Evolutionary conservation across 1,284 basidiomycete species (phyloP).

Genomic region (Fomes fomentarius): DNA sequence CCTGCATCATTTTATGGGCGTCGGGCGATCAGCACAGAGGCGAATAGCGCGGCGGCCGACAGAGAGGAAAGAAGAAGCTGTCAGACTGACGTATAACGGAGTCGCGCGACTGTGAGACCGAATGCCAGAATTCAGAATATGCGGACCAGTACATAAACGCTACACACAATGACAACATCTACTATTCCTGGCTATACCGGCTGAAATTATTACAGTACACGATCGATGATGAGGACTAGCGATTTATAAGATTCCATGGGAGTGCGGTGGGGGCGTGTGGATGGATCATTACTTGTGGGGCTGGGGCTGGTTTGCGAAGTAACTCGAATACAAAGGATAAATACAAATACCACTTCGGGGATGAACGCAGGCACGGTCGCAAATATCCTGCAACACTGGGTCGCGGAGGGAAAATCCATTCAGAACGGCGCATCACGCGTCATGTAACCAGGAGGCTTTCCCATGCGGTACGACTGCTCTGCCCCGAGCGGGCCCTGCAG

Average conservation of each 20-base stretch:
- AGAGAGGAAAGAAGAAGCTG: not conserved
- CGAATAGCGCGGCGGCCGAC: not conserved
- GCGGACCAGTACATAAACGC: not conserved
- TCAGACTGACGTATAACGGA: not conserved
- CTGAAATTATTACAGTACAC: slow-evolving; percentile 22
- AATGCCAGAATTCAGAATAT: no score
- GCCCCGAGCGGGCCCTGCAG: slow-evolving; percentile 29
- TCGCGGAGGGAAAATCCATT: not conserved
- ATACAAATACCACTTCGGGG: no score
- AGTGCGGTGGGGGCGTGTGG: not conserved
- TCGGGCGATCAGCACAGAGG: not conserved
- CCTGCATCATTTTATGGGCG: slow-evolving; percentile 2
- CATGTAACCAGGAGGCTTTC: slow-evolving; percentile 21
- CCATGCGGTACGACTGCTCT: slow-evolving; percentile 22
- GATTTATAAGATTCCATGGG: slow-evolving; percentile 21
- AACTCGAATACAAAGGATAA: slow-evolving; percentile 24
- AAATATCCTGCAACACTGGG: slow-evolving; percentile 8
- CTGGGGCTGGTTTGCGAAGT: no score
- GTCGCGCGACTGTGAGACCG: no score
- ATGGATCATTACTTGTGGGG: not conserved
- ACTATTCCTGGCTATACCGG: slow-evolving; percentile 19
- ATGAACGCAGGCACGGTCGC: not conserved
- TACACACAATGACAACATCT: slow-evolving; percentile 15
- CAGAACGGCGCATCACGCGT: slow-evolving; percentile 16
- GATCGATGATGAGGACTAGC: slow-evolving; percentile 18